These are phyloP conservation scores for Murraya paniculata DNA, from an alignment of 345 rosid genomes.

Conservation along the genomic window DNA sequence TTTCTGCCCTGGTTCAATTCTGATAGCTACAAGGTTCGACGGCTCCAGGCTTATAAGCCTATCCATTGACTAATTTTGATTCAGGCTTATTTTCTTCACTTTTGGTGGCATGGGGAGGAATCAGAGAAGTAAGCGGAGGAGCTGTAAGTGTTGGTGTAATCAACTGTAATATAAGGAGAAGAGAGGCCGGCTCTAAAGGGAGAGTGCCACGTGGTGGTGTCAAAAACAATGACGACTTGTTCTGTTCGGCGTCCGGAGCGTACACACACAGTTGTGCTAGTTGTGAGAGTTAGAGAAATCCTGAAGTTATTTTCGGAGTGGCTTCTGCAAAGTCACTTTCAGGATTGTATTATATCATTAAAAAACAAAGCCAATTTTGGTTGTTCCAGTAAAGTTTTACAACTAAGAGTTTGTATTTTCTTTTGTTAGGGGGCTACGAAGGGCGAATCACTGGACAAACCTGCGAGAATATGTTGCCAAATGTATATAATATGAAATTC, in stretches of 20 bases:
- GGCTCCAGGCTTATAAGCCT: constrained; percentile 64
- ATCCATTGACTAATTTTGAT: constrained; percentile 32
- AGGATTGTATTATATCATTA: neutral
- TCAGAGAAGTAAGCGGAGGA: constrained; percentile 1
- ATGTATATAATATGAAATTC: neutral
- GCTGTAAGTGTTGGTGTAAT: neutral
- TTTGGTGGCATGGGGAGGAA: neutral
- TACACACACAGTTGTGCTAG: neutral
- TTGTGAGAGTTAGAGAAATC: neutral
- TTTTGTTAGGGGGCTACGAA: too few species aligned
- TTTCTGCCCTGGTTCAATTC: constrained; percentile 51
- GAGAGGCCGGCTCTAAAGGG: constrained; percentile 40
- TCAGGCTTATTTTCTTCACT: neutral
- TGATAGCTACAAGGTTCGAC: constrained; percentile 38
- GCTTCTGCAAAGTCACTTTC: constrained; percentile 24
- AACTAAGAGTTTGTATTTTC: neutral
- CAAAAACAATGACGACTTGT: constrained; percentile 44
- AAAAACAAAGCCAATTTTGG: neutral
- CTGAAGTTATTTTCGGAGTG: neutral
- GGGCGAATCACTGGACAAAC: neutral
- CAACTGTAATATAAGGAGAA: constrained; percentile 9
- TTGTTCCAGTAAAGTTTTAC: constrained; percentile 6
- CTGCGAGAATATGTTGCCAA: neutral
- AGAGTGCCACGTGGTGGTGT: constrained; percentile 45
- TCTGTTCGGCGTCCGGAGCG: constrained; percentile 37